A percentile compares a stretch with the other conserved stretches of the same genome.
phyloP scores from a whole-genome alignment of 2,329 filamentous ascomycete species.

The Ramichloridium luteum region DNA sequence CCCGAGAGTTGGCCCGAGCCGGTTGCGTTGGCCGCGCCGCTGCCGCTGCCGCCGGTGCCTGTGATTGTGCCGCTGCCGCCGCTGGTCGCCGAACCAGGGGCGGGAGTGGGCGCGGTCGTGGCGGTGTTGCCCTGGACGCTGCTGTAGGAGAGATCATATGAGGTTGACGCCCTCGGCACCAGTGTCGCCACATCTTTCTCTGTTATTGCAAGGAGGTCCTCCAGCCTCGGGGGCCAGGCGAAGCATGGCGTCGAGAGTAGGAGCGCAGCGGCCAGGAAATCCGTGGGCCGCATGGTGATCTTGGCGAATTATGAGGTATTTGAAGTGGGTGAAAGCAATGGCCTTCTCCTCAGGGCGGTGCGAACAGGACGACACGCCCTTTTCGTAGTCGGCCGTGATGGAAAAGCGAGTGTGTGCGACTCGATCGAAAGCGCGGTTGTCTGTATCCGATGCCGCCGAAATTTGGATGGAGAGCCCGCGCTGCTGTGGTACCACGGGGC shows the following conservation, averaged over 20 bases:
- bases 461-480: no score
- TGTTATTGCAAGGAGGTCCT: conserved; percentile 14
- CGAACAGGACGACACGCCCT: no score
- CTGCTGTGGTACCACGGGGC: no score
- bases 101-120: conserved; percentile 14
- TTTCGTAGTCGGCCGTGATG: no score
- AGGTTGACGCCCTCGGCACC: conserved; percentile 13
- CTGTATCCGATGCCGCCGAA: no score
- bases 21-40: conserved; percentile 3
- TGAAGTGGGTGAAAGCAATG: no score
- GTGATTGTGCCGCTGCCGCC: conserved; percentile 9
- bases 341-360: no score
- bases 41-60: conserved; percentile 11
- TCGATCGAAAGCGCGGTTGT: no score
- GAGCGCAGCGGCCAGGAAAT: conserved; percentile 21
- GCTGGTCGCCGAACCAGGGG: conserved; percentile 10
- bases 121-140: conserved; percentile 16
- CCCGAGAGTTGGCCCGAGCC: conserved; percentile 3
- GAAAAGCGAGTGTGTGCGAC: no score
- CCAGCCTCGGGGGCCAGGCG: conserved; percentile 19
- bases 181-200: conserved; percentile 18
- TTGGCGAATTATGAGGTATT: no score
- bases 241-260: conserved; percentile 22
- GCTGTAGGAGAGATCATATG: conserved; percentile 15
- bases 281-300: conserved; percentile 24